Conservation (phyloP, 352 stramenopile species). For the Saprolegnia parasitica region DNA sequence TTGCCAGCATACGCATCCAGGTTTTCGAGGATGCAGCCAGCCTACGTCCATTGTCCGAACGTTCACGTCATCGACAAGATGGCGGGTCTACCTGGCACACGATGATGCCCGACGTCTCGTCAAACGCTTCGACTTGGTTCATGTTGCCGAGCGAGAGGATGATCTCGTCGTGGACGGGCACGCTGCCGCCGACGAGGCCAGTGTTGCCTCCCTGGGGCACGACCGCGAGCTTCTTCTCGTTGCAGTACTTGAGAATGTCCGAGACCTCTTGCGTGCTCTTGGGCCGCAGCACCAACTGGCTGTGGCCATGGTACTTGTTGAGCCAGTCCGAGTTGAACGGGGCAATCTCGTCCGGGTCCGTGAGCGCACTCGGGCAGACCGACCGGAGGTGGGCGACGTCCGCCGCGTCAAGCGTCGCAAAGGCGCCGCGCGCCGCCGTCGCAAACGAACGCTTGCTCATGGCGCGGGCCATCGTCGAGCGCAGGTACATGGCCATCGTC, state of each 20-base stretch:
- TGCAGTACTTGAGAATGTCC: constrained; percentile 90
- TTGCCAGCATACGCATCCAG: constrained; percentile 87
- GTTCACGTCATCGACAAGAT: not conserved
- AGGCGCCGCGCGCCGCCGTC: constrained; percentile 25
- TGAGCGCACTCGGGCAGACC: constrained; percentile 64
- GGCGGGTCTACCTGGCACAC: constrained; percentile 45
- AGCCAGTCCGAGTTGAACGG: constrained; percentile 80
- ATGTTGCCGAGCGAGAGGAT: constrained; percentile 90
- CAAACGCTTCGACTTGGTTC: constrained; percentile 89
- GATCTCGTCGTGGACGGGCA: constrained; percentile 90
- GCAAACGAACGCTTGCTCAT: constrained; percentile 15
- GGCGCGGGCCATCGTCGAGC: constrained; percentile 23
- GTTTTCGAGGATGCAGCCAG: constrained; percentile 92
- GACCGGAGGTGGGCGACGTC: constrained; percentile 64
- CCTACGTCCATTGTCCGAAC: constrained; percentile 55
- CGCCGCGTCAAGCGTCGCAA: constrained; percentile 51
- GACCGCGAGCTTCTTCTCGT: constrained; percentile 82
- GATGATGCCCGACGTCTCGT: constrained; percentile 79
- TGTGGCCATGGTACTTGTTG: constrained; percentile 72
- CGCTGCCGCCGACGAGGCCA: constrained; percentile 91
- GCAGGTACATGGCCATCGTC: constrained; percentile 5
- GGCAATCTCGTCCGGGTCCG: constrained; percentile 57
- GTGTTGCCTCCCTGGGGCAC: constrained; percentile 97
- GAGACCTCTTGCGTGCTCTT: constrained; percentile 85
- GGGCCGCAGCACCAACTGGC: constrained; percentile 78